phyloP scores from a whole-genome alignment of 352 stramenopile genomes.

The Globisporangium okanoganense region DNA sequence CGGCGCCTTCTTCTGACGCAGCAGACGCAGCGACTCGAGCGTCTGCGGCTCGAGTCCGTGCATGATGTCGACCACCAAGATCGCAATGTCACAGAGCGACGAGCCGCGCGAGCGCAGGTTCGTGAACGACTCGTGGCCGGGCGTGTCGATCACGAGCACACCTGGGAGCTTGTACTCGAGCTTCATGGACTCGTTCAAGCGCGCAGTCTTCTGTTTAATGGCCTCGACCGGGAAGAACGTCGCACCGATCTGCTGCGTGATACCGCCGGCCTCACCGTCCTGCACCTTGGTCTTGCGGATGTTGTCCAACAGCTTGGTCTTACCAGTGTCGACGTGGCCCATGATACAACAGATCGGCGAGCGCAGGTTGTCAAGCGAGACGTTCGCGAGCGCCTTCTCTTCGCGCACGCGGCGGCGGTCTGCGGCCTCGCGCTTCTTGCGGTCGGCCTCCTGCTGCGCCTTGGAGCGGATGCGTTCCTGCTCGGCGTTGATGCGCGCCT shows the following conservation, averaged over 20 bases:
- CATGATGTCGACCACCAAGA: constrained; percentile 99
- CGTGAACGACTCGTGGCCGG: constrained; percentile 99
- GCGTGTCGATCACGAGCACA: constrained; percentile 98
- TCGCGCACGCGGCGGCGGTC: constrained; percentile 68
- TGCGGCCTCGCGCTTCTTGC: constrained; percentile 75
- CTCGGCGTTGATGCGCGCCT: constrained; percentile 58
- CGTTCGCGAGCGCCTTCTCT: constrained; percentile 75
- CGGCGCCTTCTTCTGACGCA: constrained; percentile 93
- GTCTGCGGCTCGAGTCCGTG: constrained; percentile 99
- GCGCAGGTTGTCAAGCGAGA: constrained; percentile 93
- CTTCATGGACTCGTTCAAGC: constrained; percentile 67
- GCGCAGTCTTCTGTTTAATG: constrained; percentile 88
- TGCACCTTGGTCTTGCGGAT: constrained; percentile 99
- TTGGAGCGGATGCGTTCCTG: constrained; percentile 77
- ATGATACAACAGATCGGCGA: constrained; percentile 99
- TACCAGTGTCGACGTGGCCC: constrained; percentile 97
- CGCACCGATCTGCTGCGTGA: constrained; percentile 98
- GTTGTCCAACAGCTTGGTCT: constrained; percentile 99
- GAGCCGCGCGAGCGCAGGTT: constrained; percentile 97
- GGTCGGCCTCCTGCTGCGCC: constrained; percentile 78
- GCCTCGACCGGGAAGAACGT: constrained; percentile 94
- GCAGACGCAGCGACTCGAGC: constrained; percentile 97
- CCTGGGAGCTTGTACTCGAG: constrained; percentile 90
- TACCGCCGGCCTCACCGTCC: constrained; percentile 91
- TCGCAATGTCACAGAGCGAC: constrained; percentile 98